Evolutionary conservation across 2,329 filamentous ascomycete species (phyloP).

Genomic region (Moelleriella libera): DNA sequence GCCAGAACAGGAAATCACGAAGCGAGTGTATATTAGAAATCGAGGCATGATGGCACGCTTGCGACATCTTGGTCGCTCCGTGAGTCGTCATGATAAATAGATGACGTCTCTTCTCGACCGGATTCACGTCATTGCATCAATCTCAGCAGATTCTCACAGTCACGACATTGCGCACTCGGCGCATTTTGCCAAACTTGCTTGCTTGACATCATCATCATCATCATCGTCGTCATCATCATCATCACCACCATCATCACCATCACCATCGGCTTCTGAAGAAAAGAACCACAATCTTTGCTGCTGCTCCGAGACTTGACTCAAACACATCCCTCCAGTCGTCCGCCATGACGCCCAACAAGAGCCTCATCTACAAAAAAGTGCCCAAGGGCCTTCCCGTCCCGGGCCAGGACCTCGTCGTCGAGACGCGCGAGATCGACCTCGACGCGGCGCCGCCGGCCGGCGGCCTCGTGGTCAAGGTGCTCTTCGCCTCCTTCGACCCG

Average conservation of each 20-base stretch:
- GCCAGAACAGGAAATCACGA: too few relatives aligned
- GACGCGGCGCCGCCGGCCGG: conserved; percentile 41
- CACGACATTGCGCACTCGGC: too few relatives aligned
- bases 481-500: conserved; percentile 68
- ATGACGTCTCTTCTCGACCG: neutral
- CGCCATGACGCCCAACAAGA: conserved; percentile 47
- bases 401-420: conserved; percentile 56
- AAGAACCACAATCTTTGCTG: neutral
- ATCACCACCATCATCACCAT: too few relatives aligned
- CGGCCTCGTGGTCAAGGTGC: conserved; percentile 56
- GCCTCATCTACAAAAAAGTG: conserved; percentile 56
- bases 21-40: neutral
- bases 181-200: too few relatives aligned
- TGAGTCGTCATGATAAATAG: neutral
- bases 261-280: too few relatives aligned
- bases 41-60: neutral
- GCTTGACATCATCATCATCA: too few relatives aligned
- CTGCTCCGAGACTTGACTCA: neutral
- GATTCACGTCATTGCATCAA: neutral
- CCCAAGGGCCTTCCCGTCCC: conserved; percentile 53
- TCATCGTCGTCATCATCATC: too few relatives aligned
- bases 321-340: neutral
- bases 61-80: neutral
- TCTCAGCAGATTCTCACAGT: too few relatives aligned
- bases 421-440: conserved; percentile 54